Percentiles rank a stretch among this genome's conserved stretches.
phyloP scores from a whole-genome alignment of 1,284 basidiomycete species.

The Pseudozyma pruni region DNA sequence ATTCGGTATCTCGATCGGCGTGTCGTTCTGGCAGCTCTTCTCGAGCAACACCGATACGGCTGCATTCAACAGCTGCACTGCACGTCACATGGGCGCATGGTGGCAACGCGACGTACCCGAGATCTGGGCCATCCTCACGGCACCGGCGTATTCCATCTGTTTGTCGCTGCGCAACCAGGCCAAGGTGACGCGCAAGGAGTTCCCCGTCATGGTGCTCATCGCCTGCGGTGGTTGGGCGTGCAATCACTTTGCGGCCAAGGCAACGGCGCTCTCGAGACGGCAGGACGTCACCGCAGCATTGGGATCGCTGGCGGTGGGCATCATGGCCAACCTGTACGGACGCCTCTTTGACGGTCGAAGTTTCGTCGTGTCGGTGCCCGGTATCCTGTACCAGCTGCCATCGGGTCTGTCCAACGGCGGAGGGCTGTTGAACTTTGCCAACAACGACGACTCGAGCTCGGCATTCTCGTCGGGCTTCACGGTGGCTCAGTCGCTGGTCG shows the following conservation, averaged over 20 bases:
- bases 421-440: slow-evolving; percentile 80
- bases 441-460: slow-evolving; percentile 28
- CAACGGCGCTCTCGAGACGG: slow-evolving; percentile 32
- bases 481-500: slow-evolving; percentile 55
- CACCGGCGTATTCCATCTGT: slow-evolving; percentile 80
- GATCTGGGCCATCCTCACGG: slow-evolving; percentile 75
- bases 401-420: slow-evolving; percentile 86
- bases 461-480: slow-evolving; percentile 43
- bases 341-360: slow-evolving; percentile 81
- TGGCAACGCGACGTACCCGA: slow-evolving; percentile 70
- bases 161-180: slow-evolving; percentile 82
- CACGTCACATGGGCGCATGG: slow-evolving; percentile 47
- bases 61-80: slow-evolving; percentile 28
- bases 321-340: slow-evolving; percentile 84
- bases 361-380: slow-evolving; percentile 75
- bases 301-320: slow-evolving; percentile 81
- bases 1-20: slow-evolving; percentile 56
- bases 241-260: slow-evolving; percentile 47
- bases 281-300: slow-evolving; percentile 69
- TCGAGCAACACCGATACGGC: slow-evolving; percentile 18
- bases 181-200: slow-evolving; percentile 76
- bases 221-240: slow-evolving; percentile 78
- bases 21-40: slow-evolving; percentile 61
- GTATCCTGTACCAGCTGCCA: slow-evolving; percentile 87
- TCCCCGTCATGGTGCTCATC: slow-evolving; percentile 76